Evolutionary conservation across 805 yeast genomes (phyloP).

Genomic region (Zygoascus flipseniorum): DNA sequence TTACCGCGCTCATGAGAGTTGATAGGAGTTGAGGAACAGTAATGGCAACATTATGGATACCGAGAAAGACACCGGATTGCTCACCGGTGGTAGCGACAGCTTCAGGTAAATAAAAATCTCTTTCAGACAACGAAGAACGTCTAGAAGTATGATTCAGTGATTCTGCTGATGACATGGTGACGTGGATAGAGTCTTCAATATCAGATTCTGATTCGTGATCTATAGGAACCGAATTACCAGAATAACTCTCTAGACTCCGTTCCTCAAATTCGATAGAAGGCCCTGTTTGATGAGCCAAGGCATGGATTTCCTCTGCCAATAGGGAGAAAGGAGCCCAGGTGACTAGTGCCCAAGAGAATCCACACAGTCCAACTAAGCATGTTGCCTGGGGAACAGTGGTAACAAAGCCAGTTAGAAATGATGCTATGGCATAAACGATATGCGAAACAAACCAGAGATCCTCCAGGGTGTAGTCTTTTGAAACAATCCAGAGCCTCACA

Average conservation of each 20-base stretch:
- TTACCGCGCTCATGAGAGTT: slow-evolving; percentile 30
- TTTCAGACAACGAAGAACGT: slow-evolving; percentile 8
- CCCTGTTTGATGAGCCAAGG: slow-evolving; percentile 9
- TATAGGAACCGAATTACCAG: background rate
- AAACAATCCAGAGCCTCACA: background rate
- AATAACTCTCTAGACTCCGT: background rate
- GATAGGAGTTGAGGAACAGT: slow-evolving; percentile 34
- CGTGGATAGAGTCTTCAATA: background rate
- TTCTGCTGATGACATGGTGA: background rate
- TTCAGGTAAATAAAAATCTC: slow-evolving; percentile 7
- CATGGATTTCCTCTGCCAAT: slow-evolving; percentile 39
- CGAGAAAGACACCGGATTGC: slow-evolving; percentile 31
- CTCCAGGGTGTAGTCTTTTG: slow-evolving; percentile 5
- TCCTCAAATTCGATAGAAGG: background rate
- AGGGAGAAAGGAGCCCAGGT: slow-evolving; percentile 63
- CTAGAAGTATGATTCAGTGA: background rate
- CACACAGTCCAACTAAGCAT: slow-evolving; percentile 42
- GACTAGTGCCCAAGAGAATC: slow-evolving; percentile 60
- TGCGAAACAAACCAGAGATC: slow-evolving; percentile 46
- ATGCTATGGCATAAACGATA: slow-evolving; percentile 42
- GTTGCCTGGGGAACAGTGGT: slow-evolving; percentile 37
- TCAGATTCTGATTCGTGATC: background rate
- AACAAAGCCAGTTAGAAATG: slow-evolving; percentile 40
- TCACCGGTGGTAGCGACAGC: slow-evolving; percentile 15
- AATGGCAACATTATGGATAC: slow-evolving; percentile 33